Evolutionary conservation across 495 filamentous ascomycete genomes (phyloP).

Genomic region (Penicillium bovifimosum): DNA sequence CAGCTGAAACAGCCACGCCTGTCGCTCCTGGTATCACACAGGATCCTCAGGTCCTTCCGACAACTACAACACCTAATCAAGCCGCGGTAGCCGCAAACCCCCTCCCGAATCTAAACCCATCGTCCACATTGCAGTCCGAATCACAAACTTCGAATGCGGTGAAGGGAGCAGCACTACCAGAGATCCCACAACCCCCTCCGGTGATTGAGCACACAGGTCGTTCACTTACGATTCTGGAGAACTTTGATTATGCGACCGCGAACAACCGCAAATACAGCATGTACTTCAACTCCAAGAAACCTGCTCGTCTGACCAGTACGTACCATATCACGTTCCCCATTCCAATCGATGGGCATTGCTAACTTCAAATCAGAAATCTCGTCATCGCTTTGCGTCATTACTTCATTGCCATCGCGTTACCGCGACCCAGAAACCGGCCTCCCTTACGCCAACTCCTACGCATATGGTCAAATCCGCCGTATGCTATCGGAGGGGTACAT

Average conservation of each 20-base stretch:
- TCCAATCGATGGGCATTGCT: conserved; percentile 3
- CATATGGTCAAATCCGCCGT: conserved; percentile 63
- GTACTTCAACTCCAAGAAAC: conserved; percentile 49
- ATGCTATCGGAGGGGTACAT: conserved; percentile 56
- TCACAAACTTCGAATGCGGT: conserved; percentile 5
- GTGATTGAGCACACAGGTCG: conserved; percentile 48
- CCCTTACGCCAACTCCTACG: conserved; percentile 67
- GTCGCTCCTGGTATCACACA: conserved; percentile 5
- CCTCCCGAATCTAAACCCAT: conserved; percentile 11
- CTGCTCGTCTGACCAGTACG: conserved; percentile 45
- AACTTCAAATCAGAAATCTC: conserved; percentile 37
- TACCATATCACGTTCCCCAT: conserved; percentile 7
- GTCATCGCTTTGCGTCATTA: conserved; percentile 67
- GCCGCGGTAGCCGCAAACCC: conserved; percentile 18
- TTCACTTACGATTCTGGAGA: conserved; percentile 48
- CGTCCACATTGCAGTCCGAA: not conserved
- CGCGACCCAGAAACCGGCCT: conserved; percentile 72
- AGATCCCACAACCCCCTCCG: conserved; percentile 29
- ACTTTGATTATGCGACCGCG: conserved; percentile 49
- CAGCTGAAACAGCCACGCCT: not conserved
- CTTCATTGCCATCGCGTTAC: conserved; percentile 69
- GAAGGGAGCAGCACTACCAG: conserved; percentile 14
- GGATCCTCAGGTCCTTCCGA: conserved; percentile 9
- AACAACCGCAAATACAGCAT: conserved; percentile 46
- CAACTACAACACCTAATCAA: conserved; percentile 10